Percentiles rank a stretch among this genome's conserved stretches.
Evolutionary conservation across 768 basidiomycete species (phyloP).

Genomic region (Trametes cingulata): DNA sequence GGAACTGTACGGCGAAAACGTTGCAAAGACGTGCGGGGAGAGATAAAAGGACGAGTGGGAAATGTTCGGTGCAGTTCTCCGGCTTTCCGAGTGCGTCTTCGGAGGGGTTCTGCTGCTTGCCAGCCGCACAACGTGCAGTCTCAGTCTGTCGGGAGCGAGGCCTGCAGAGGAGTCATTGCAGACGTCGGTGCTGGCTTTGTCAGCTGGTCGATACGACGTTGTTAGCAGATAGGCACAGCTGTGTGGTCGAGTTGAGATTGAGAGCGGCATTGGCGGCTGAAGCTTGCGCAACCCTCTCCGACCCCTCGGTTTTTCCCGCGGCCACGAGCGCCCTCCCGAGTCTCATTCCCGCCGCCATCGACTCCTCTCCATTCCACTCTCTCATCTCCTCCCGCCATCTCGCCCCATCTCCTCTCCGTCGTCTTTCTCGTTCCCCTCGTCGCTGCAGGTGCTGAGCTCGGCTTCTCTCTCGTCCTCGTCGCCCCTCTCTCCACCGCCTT

Average conservation of each 20-base stretch:
- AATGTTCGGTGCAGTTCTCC: slow-evolving; percentile 2
- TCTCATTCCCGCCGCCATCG: slow-evolving; percentile 14
- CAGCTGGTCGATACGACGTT: slow-evolving; percentile 5
- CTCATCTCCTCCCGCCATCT: slow-evolving; percentile 3
- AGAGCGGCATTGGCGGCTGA: background rate
- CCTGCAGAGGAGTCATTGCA: background rate
- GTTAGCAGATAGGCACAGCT: background rate
- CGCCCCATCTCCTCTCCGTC: background rate
- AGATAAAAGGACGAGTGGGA: background rate
- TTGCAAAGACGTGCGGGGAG: background rate
- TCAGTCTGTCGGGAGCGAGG: slow-evolving; percentile 1
- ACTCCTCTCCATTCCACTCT: slow-evolving; percentile 13
- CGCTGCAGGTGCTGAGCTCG: slow-evolving; percentile 3
- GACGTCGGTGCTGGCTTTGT: slow-evolving; percentile 6
- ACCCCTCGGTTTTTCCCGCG: slow-evolving; percentile 16
- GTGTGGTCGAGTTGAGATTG: too few species aligned
- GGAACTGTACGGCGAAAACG: background rate
- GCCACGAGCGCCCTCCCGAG: slow-evolving; percentile 13
- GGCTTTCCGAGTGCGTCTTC: background rate
- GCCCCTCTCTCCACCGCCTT: background rate
- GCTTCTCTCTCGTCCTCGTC: slow-evolving; percentile 3
- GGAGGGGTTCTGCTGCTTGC: background rate
- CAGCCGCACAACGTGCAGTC: background rate
- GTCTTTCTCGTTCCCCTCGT: slow-evolving; percentile 3
- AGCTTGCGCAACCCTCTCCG: slow-evolving; percentile 20